Evolutionary conservation across 2,329 filamentous ascomycete species (phyloP).

Genomic region (Aspergillus ochraceoroseus): DNA sequence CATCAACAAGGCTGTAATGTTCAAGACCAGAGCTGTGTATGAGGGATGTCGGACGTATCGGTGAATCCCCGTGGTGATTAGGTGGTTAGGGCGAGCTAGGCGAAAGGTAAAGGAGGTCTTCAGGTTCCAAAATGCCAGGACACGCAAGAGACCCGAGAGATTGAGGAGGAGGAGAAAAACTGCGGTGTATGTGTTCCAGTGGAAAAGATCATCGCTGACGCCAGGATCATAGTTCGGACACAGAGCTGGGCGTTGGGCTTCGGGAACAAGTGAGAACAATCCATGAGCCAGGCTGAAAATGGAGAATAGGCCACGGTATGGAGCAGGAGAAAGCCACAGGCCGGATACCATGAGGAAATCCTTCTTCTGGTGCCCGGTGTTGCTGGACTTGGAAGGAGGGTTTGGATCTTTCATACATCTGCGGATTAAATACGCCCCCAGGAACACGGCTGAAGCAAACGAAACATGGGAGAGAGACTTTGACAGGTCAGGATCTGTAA

Average conservation of each 20-base stretch:
- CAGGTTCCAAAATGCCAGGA: background rate
- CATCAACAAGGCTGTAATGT: background rate
- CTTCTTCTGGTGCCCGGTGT: no score
- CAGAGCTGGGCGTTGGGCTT: background rate
- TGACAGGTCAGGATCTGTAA: no score
- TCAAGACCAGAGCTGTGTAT: background rate
- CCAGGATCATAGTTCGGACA: background rate
- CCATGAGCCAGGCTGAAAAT: slow-evolving; percentile 1
- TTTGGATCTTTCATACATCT: no score
- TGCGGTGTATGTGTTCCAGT: background rate
- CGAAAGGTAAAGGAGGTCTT: slow-evolving; percentile 5
- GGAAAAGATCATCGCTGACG: background rate
- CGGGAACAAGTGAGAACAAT: background rate
- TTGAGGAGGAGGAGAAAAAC: background rate
- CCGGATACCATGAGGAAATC: slow-evolving; percentile 2
- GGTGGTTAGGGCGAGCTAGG: background rate
- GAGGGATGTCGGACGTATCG: slow-evolving; percentile 6
- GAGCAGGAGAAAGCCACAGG: background rate
- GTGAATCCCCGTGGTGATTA: slow-evolving; percentile 3
- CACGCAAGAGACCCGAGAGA: background rate
- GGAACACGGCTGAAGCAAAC: no score
- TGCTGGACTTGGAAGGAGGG: no score
- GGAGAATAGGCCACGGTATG: background rate
- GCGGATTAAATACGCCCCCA: no score
- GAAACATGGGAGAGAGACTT: no score